These are phyloP conservation scores for Epichloe amarillans DNA, from an alignment of 2,329 filamentous ascomycete genomes.

Conservation along the genomic window DNA sequence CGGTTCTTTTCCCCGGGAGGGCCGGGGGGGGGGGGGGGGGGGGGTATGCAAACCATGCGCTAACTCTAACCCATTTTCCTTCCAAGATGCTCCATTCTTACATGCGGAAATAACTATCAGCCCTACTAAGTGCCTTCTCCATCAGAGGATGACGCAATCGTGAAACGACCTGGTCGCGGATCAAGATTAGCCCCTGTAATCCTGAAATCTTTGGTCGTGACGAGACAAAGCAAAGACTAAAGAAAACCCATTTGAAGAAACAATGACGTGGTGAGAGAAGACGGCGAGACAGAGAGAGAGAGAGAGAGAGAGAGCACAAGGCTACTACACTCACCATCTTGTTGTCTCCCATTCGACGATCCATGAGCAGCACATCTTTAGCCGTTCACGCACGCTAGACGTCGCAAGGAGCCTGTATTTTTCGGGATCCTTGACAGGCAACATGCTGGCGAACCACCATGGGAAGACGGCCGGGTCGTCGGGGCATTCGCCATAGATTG, in stretches of 20 bases:
- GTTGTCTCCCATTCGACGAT: slow-evolving; percentile 57
- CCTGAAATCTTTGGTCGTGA: not conserved
- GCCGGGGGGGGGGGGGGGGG: no score
- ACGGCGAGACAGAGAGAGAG: not conserved
- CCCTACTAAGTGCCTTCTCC: slow-evolving; percentile 1
- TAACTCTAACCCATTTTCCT: not conserved
- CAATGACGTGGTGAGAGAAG: not conserved
- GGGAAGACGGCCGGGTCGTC: slow-evolving; percentile 65
- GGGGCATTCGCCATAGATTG: slow-evolving; percentile 66
- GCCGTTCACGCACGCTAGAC: slow-evolving; percentile 61
- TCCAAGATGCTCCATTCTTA: not conserved
- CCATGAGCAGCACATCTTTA: slow-evolving; percentile 77
- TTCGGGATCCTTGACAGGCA: slow-evolving; percentile 64
- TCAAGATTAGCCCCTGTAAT: slow-evolving; percentile 13
- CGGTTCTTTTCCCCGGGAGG: not conserved
- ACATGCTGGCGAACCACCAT: slow-evolving; percentile 79
- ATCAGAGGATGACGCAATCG: slow-evolving; percentile 20
- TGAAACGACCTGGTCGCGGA: slow-evolving; percentile 16
- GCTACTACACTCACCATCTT: slow-evolving; percentile 48
- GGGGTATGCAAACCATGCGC: not conserved
- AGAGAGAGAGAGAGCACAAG: not conserved
- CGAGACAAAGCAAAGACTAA: not conserved
- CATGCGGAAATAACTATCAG: not conserved
- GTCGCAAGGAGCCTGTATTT: slow-evolving; percentile 66
- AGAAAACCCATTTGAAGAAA: not conserved